Base-by-base conservation (phyloP, 1,139 yeast species). In the Suhomyces atakaporum region DNA sequence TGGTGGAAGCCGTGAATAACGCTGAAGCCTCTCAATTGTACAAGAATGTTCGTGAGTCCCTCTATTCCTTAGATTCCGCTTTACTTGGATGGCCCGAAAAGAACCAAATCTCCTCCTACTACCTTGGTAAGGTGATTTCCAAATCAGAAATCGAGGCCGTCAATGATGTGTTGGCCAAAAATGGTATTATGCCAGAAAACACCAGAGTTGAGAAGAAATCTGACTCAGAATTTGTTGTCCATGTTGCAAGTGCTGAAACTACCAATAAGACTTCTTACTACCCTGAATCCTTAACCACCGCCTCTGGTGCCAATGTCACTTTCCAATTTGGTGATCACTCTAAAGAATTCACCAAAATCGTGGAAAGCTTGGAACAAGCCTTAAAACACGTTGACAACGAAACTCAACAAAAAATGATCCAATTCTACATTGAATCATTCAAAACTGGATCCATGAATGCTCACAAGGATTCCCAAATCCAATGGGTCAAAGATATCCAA, bases 401-500 rank as follows among this genome's bases (percentile, higher is more conserved):
- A 26, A 82, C 79, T 18, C 95, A 88, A 59, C 56, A 49, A 10
- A 69, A 73, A 40, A 80, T 87, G 86, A 58, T 87, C 20, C 74
- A 69, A 7, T 68, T 74, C 36, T 88, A 88, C 56, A 74, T 79
- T 42, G 77, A 77, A 34, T 78, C 94, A 3, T 88, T 88, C 62
- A 62, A 72, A 47, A 81, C 92, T 8, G 96, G 96, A 20, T 82
- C 92, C 6, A 82, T 87, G 81, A 77, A 81, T 44, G 86, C 90
- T 11, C 96, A 88, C 62, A 84, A 85, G 55, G 76, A 83, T 39
- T 84, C 96, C 0, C 96, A 88, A 61, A 78, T 81, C 41, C 73
- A 76, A 46, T 88, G 96, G 96, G 95, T 88, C 41, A 84, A 85
- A 56, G 96, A 88, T 56, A 62, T 85, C 37, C 83, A 87, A 6